Conservation (phyloP, 352 stramenopile species). For the Blastocystis sp. region DNA sequence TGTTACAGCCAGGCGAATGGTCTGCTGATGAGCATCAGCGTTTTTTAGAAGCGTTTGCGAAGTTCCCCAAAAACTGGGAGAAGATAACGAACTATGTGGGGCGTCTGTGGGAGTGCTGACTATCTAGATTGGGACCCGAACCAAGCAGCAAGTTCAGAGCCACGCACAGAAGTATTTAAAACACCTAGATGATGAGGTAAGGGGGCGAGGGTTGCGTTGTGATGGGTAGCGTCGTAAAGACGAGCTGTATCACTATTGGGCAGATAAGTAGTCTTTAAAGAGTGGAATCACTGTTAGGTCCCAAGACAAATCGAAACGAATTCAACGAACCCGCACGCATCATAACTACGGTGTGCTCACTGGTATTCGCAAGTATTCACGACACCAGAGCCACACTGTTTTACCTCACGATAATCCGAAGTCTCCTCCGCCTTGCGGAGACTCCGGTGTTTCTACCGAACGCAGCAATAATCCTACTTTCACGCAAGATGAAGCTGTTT, state of each 20-base stretch:
- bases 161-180: constrained; percentile 52
- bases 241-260: constrained; percentile 23
- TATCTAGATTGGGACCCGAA: constrained; percentile 23
- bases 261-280: neutral
- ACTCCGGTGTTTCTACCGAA: neutral
- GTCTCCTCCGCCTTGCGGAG: neutral
- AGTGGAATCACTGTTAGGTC: neutral
- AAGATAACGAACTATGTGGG: neutral
- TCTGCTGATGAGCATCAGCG: constrained; percentile 25
- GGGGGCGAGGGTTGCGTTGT: neutral
- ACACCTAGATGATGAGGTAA: constrained; percentile 30
- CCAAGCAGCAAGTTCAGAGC: constrained; percentile 48
- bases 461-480: neutral
- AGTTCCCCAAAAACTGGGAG: constrained; percentile 29
- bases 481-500: neutral
- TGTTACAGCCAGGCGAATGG: constrained; percentile 12
- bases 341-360: constrained; percentile 3
- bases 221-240: neutral
- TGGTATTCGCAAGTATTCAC: neutral
- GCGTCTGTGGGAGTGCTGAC: neutral
- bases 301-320: constrained; percentile 1
- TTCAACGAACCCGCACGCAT: neutral
- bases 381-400: neutral
- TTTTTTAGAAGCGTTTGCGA: neutral
- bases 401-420: neutral